A percentile compares a stretch with the other conserved stretches of the same genome.
Evolutionary conservation across 495 filamentous ascomycete genomes (phyloP).

Genomic region (Schizothecium vesticola): DNA sequence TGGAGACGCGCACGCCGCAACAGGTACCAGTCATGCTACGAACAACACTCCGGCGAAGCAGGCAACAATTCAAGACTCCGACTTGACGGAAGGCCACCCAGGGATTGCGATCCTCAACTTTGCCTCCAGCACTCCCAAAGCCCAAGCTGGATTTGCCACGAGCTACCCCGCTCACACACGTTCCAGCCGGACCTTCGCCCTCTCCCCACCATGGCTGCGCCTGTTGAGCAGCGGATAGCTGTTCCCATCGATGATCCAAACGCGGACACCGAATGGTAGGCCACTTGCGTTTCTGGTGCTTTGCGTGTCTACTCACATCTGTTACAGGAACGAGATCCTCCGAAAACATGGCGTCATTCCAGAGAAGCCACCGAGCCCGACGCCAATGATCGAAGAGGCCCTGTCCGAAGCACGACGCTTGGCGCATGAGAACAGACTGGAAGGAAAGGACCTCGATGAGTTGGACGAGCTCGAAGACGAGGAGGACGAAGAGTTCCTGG

Average conservation of each 20-base stretch:
- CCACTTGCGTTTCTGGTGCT: neutral
- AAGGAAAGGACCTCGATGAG: constrained; percentile 90
- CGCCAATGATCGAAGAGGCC: constrained; percentile 94
- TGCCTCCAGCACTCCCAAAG: neutral
- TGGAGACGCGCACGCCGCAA: neutral
- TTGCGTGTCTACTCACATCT: constrained; percentile 6
- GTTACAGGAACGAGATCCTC: constrained; percentile 91
- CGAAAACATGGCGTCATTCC: constrained; percentile 94
- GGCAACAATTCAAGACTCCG: neutral
- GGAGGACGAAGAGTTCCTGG: constrained; percentile 87
- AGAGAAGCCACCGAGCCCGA: constrained; percentile 90
- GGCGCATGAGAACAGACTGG: constrained; percentile 83
- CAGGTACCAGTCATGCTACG: neutral
- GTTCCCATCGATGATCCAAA: constrained; percentile 94
- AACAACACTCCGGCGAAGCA: neutral
- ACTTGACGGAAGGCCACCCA: neutral
- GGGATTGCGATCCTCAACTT: neutral
- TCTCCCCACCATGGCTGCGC: constrained; percentile 60
- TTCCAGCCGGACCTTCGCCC: neutral
- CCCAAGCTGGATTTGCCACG: neutral
- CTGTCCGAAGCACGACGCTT: constrained; percentile 70
- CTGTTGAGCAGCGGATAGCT: constrained; percentile 55
- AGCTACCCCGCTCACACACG: neutral
- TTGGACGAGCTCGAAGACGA: constrained; percentile 86
- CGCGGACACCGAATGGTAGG: constrained; percentile 95